Base-by-base conservation (phyloP, 78 protist species). In the Bodo saltans region DNA sequence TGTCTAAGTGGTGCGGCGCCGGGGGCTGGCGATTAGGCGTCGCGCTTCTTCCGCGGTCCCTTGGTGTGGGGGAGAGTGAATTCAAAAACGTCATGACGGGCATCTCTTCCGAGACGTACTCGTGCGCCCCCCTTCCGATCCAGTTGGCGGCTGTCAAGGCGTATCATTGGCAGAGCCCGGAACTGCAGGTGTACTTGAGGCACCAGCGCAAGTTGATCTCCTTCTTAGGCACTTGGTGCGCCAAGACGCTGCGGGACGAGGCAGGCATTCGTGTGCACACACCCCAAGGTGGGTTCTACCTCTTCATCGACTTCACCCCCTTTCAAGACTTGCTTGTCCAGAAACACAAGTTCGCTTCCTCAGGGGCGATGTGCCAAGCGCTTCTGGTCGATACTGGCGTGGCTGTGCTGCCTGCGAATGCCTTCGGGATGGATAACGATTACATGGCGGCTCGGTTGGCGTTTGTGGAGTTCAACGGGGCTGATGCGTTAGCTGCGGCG, bases 1-100 rank as follows among this genome's bases (percentile, higher is more conserved):
- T 78, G 28, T 78, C 83, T 12, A 78, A 78, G 71, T 78, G 83
- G 83, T 4, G 34, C n/a, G 83, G 83, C 11, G 69, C 83, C 40
- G 83, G 83, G 3, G 83, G 83, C 3, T 78, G 83, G 83, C 69
- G 83, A 11, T 30, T 78, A 8, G 83, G 83, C 40, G 34, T 25
- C 11, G 8, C 25, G 26, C 25, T 42, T 8, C 26, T 78, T 23
- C 83, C 83, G 2, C 42, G 28, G 3, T 72, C 8, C 32, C 40
- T 78, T 32, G 32, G 11, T 11, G 12, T 11, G 33, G 32, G 12
- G n/a, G 81, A 76, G 12, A n/a, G n/a, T n/a, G 60, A 8, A 8
- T 8, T 47, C n/a, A 47, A 47, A 17, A 47, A 17, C 60, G 68
- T 23, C 42, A 12, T 70, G n/a, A 4, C 3, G 11, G 42, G 11